Evolutionary conservation across 108 stramenopile genomes (phyloP), one percentile per base, ranked within the genome.

Genomic region (Cyclotella choctawhatcheeana): DNA sequence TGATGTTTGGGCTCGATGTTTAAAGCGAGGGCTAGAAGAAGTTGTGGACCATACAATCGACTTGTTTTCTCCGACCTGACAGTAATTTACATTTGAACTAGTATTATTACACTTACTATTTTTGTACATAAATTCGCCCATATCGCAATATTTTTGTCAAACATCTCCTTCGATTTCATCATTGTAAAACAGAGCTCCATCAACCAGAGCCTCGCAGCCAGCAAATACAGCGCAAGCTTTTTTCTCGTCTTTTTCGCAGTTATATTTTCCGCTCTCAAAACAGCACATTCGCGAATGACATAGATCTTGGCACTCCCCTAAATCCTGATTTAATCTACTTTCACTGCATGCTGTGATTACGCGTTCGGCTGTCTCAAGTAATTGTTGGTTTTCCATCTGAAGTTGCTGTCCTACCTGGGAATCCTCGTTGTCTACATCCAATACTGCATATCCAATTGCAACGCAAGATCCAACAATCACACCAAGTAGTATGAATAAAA

Each of bases 281-380:
- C 76, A 77, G 56, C 76, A 77, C 61, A 64, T 44, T 2, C 34
- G 52, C 0, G 33, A 37, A 44, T 50, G 53, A 29, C 76, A 77
- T 4, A 77, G 33, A 26, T 26, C 47, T 29, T 70, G 76, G 26
- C 76, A 77, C 24, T 69, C 76, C 12, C 55, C 48, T 63, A 77
- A 70, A 52, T 70, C 63, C 17, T 37, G 33, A 62, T 77, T 60
- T 17, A 77, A 60, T 48, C 13, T 22, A 3, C 7, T n/a, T 17
- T 68, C 67, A 8, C 67, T 29, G 45, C 76, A 77, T 18, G 76
- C 76, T 14, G 44, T 34, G 26, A 65, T 30, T n/a, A 77, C 69
- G 18, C 69, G 62, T 51, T 77, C 76, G 26, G 76, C 76, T 30
- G 54, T 69, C 43, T 70, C 55, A 34, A 77, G 63, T n/a, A 77